A percentile compares a stretch with the other conserved stretches of the same genome.
Evolutionary conservation across 1,284 basidiomycete species (phyloP).

Genomic region (Stereum hirsutum): DNA sequence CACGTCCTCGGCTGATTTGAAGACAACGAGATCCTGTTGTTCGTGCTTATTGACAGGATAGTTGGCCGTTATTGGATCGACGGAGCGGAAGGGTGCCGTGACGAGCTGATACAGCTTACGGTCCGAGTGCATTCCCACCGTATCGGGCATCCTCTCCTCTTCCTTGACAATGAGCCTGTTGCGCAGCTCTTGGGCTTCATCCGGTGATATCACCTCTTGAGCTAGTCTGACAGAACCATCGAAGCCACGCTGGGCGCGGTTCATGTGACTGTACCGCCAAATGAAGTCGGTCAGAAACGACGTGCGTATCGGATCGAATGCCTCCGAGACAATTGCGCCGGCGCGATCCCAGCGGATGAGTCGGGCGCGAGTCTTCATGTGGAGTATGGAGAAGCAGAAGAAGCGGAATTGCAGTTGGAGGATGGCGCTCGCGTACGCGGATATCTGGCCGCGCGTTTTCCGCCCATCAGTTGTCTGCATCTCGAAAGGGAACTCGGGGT

Average conservation of each 20-base stretch:
- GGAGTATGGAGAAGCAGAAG: not conserved
- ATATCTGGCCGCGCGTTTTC: not conserved
- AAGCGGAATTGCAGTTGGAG: not conserved
- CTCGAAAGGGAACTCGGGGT: not conserved
- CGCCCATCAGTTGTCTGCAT: not conserved
- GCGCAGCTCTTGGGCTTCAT: no score
- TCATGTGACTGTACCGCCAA: not conserved
- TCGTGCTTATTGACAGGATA: no score
- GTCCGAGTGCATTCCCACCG: no score
- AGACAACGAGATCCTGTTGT: no score
- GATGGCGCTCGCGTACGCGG: not conserved
- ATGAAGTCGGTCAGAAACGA: not conserved
- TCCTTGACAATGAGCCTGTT: no score
- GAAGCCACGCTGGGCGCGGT: not conserved
- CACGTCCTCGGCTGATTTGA: no score
- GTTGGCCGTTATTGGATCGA: no score
- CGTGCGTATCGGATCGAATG: not conserved
- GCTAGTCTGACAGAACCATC: no score
- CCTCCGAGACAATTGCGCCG: not conserved
- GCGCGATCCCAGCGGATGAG: not conserved
- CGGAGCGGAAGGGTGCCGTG: no score
- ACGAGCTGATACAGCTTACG: no score
- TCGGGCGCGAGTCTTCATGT: not conserved
- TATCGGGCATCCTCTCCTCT: no score
- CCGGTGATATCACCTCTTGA: no score